Evolutionary conservation across 139 green algal genomes (phyloP).

Genomic region (Nannochloris sp.): DNA sequence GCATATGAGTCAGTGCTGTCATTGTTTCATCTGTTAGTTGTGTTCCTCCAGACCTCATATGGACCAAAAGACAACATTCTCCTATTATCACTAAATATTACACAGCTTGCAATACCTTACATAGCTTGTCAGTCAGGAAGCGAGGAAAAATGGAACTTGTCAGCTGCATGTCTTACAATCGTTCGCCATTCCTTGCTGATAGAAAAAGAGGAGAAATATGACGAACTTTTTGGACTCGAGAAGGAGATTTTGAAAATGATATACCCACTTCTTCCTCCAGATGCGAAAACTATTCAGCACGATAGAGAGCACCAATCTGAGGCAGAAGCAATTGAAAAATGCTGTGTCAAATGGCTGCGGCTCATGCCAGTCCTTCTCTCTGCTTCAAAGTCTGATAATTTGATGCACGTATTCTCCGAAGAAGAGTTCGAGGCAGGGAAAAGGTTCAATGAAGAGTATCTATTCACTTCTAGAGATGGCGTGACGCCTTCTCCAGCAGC

Average conservation of each 20-base stretch:
- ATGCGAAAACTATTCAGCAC: constrained; percentile 3
- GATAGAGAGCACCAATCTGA: constrained; percentile 2
- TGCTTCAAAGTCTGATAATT: neutral
- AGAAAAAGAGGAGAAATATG: neutral
- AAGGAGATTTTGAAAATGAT: constrained; percentile 12
- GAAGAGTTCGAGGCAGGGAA: neutral
- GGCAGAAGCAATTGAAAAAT: constrained; percentile 21
- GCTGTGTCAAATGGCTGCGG: constrained; percentile 26
- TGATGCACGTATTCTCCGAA: constrained; percentile 1
- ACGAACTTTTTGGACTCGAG: constrained; percentile 18
- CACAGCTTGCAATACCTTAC: neutral
- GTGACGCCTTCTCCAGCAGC: constrained; percentile 18
- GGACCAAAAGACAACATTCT: neutral
- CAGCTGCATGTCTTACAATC: constrained; percentile 24
- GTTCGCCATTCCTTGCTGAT: constrained; percentile 25
- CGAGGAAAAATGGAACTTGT: constrained; percentile 27
- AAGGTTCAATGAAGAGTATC: neutral
- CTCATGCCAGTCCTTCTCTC: constrained; percentile 26
- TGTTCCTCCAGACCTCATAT: too few species aligned
- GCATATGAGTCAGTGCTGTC: too few species aligned
- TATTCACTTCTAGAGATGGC: neutral
- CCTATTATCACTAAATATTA: neutral
- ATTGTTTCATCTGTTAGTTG: too few species aligned
- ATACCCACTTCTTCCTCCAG: constrained; percentile 21
- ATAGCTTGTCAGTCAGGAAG: neutral